Conservation (phyloP, 768 basidiomycete species). For the Cystofilobasidium bisporidii region DNA sequence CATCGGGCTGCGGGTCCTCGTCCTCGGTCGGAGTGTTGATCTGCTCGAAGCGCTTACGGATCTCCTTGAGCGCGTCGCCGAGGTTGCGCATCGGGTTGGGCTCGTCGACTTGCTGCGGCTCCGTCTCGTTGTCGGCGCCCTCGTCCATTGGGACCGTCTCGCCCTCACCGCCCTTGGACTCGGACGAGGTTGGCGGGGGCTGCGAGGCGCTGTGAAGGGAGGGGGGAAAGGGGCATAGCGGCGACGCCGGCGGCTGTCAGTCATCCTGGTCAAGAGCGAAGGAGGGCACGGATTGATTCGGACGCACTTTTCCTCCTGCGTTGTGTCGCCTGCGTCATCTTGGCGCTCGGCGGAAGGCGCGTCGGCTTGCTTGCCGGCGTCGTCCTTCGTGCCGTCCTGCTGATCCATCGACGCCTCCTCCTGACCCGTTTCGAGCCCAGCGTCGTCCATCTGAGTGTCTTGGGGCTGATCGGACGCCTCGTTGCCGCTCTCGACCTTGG, state of each 20-base stretch:
- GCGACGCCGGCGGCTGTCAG: no score
- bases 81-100: slow-evolving; percentile 50
- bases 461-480: slow-evolving; percentile 29
- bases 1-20: slow-evolving; percentile 44
- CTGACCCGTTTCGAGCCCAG: slow-evolving; percentile 29
- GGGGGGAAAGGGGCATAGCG: neutral
- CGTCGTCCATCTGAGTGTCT: slow-evolving; percentile 28
- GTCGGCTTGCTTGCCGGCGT: slow-evolving; percentile 26
- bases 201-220: slow-evolving; percentile 11
- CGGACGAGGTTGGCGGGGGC: slow-evolving; percentile 24
- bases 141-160: slow-evolving; percentile 26
- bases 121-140: slow-evolving; percentile 10
- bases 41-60: slow-evolving; percentile 71
- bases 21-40: slow-evolving; percentile 46
- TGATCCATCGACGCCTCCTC: slow-evolving; percentile 27
- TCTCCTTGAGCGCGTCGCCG: slow-evolving; percentile 72
- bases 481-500: slow-evolving; percentile 26
- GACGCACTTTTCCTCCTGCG: slow-evolving; percentile 27
- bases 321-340: slow-evolving; percentile 24
- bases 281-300: neutral
- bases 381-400: slow-evolving; percentile 27
- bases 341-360: slow-evolving; percentile 16
- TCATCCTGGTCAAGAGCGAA: no score
- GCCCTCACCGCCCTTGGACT: slow-evolving; percentile 26
- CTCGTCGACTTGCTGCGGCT: slow-evolving; percentile 19